Evolutionary conservation across 2,329 filamentous ascomycete genomes (phyloP).

Genomic region (Ophiostoma novo-ulmi): DNA sequence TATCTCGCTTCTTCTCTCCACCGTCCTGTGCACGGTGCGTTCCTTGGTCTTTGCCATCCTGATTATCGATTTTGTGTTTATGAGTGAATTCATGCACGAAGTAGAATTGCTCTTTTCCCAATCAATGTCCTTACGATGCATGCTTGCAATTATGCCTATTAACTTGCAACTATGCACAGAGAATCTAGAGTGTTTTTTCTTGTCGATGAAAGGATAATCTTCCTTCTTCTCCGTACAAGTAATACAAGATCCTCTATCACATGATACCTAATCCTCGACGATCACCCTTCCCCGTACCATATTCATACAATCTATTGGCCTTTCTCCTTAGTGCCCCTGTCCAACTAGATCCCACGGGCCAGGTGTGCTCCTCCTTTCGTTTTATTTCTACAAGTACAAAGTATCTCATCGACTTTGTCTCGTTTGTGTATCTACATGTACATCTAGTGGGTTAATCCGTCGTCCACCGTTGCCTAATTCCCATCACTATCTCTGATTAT

Average conservation of each 20-base stretch:
- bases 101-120: neutral
- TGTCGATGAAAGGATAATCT: neutral
- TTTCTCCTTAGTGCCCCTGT: conserved; percentile 1
- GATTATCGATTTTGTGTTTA: neutral
- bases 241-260: neutral
- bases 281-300: neutral
- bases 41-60: neutral
- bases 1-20: neutral
- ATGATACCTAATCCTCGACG: neutral
- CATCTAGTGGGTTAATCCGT: neutral
- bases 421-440: neutral
- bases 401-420: neutral
- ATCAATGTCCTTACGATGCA: neutral
- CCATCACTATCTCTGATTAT: neutral
- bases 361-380: neutral
- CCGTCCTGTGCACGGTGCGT: conserved; percentile 1
- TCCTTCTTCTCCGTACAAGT: neutral
- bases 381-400: neutral
- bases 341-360: neutral
- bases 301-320: neutral
- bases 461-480: neutral
- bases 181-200: neutral
- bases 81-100: neutral
- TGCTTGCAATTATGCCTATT: neutral
- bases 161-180: neutral